Evolutionary conservation across 2,329 filamentous ascomycete genomes (phyloP), one percentile per base, ranked within the genome.

Genomic region (Alternaria sp.): DNA sequence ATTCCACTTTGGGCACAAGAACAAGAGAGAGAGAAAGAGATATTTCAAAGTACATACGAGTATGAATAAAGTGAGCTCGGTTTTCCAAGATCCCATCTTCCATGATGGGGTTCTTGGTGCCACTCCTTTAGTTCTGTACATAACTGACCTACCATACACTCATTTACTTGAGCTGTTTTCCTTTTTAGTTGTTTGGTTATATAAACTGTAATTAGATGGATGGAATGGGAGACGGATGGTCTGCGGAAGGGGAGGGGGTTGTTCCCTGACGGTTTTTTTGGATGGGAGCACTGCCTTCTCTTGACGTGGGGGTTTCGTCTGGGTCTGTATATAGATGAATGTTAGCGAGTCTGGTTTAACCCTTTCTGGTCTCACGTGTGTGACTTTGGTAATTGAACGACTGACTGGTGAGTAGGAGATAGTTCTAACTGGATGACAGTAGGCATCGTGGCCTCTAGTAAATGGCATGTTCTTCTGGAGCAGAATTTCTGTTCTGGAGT

Each of bases 71-170:
- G 57, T 13, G 36, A 26, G 40, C 25, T 54, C 26, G 57, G 57
- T n/a, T 40, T 40, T 12, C 6, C 28, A 28, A 6, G 21, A n/a
- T 2, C 7, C n/a, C 6, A 9, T 45, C 2, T 2, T 9, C n/a
- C 2, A 30, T 12, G 28, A 23, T 61, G 32, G 32, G n/a, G 15
- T 36, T 30, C 36, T 44, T 28, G 52, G 40, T 54, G 36, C 52
- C 46, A 21, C 46, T 28, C 46, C 19, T 40, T 30, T 51, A 52
- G 13, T 40, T 52, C 8, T 52, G 54, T 52, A 52, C 28, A 46
- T 52, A 28, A 52, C 46, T 61, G 59, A 61, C 54, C 59, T 57
- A 61, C 26, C 45, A 61, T 61, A 61, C 46, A 36, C 54, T 57
- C 54, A 46, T 61, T 61, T 51, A 52, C 36, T 57, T 57, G 59